A percentile compares a stretch with the other conserved stretches of the same genome.
phyloP scores from a whole-genome alignment of 345 rosid genomes.

The Hevea brasiliensis region DNA sequence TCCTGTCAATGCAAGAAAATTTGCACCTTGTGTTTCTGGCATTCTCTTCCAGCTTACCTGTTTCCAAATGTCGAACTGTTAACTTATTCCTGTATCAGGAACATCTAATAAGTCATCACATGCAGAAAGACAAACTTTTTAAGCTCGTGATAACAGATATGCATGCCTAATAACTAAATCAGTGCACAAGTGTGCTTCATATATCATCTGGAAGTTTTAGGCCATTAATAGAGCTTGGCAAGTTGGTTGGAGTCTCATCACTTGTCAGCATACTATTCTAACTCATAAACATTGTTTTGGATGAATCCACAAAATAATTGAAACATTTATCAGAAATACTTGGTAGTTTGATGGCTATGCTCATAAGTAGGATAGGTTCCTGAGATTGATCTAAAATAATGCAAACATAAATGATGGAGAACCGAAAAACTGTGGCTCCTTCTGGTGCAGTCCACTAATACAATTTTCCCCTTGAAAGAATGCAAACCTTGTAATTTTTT shows the following conservation, averaged over 20 bases:
- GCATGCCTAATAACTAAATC: not conserved
- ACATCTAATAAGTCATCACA: not conserved
- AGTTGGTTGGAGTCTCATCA: not conserved
- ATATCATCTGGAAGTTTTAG: not conserved
- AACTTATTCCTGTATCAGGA: not conserved
- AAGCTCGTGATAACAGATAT: not conserved
- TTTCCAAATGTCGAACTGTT: constrained; percentile 8
- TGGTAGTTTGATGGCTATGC: not conserved
- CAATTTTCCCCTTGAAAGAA: no score
- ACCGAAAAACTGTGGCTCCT: no score
- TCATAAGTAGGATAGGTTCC: not conserved
- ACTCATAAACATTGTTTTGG: not conserved
- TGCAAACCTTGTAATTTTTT: no score
- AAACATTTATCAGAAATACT: not conserved
- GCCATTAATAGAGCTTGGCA: not conserved
- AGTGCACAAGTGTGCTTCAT: not conserved
- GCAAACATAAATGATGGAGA: no score
- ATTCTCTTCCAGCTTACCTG: constrained; percentile 77
- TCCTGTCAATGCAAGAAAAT: constrained; percentile 73
- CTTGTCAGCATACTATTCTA: not conserved
- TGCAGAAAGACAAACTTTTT: not conserved
- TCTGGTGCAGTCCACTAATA: no score
- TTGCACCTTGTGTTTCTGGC: constrained; percentile 48
- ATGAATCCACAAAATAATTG: not conserved
- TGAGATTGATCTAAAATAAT: no score